These are phyloP conservation scores for Cephalotrichum gorgonifer DNA, from an alignment of 2,329 filamentous ascomycete genomes.

Conservation along the genomic window DNA sequence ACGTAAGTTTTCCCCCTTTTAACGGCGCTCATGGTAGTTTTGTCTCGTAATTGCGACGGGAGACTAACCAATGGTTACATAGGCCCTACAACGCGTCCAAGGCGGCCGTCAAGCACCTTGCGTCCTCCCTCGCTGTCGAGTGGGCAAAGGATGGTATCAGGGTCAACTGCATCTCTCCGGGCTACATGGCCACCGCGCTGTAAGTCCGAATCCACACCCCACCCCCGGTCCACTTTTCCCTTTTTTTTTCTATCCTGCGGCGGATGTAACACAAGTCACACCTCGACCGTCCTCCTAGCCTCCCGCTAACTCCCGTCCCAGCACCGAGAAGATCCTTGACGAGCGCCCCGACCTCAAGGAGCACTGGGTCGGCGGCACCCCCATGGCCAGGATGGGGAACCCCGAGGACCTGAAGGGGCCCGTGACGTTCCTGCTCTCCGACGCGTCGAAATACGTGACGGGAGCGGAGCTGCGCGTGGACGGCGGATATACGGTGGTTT, in stretches of 20 bases:
- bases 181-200: slow-evolving; percentile 78
- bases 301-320: slow-evolving; percentile 23
- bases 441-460: slow-evolving; percentile 62
- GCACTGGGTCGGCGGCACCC: slow-evolving; percentile 88
- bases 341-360: slow-evolving; percentile 84
- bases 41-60: too few relatives aligned
- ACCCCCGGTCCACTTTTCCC: neutral
- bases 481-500: slow-evolving; percentile 67
- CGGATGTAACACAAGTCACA: too few relatives aligned
- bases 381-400: slow-evolving; percentile 84
- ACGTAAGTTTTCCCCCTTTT: slow-evolving; percentile 15
- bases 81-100: slow-evolving; percentile 75
- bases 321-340: slow-evolving; percentile 86
- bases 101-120: slow-evolving; percentile 70
- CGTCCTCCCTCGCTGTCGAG: slow-evolving; percentile 72
- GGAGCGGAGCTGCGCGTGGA: slow-evolving; percentile 74
- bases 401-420: slow-evolving; percentile 91
- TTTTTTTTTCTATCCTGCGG: neutral
- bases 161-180: slow-evolving; percentile 76
- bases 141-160: slow-evolving; percentile 75
- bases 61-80: neutral
- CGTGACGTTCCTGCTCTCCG: slow-evolving; percentile 75
- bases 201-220: slow-evolving; percentile 38
- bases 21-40: too few relatives aligned
- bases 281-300: neutral